Evolutionary conservation across 1,139 yeast genomes (phyloP), one percentile per base, ranked within the genome.

Genomic region (Taphrina sp.): DNA sequence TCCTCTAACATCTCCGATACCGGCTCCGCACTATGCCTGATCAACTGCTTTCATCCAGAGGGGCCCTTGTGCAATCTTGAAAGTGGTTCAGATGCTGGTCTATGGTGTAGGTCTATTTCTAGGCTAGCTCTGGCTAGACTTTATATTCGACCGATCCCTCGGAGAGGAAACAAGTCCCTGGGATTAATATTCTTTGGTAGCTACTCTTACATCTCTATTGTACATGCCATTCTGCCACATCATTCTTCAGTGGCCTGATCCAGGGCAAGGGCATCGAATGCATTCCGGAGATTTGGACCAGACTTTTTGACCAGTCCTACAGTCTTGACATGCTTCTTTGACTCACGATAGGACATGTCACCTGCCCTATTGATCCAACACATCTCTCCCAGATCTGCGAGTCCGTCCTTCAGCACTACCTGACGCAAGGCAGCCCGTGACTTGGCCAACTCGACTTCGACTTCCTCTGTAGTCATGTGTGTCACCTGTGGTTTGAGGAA

Each of bases 361-460:
- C 61, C 61, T 19, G 57, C 59, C 22, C 57, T 57, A 17, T 56
- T 41, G 20, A 61, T 29, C 63, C 63, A 61, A 47, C 62, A 60
- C 26, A 61, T 22, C 39, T 61, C 63, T 12, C 38, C 57, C 5
- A 16, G n/a, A 16, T 31, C 39, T 8, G 62, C 63, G 8, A 61
- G 42, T 5, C 47, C 56, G 3, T 34, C 51, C n/a, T 20, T 19
- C 12, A 47, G 22, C 14, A 55, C 45, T 3, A 52, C 37, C 29
- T 42, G 53, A n/a, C 39, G 26, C 17, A 61, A 3, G 5, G 33
- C 10, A 4, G 62, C 60, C 35, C 56, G 58, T 31, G 59, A 8
- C 1, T 37, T 29, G 19, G 52, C 46, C 12, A 61, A 46, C 28
- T 60, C 62, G 17, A 31, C 42, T 38, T 60, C 63, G 17, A 61